Conservation (phyloP, 208 protist genomes). For the Leishmania braziliensis region DNA sequence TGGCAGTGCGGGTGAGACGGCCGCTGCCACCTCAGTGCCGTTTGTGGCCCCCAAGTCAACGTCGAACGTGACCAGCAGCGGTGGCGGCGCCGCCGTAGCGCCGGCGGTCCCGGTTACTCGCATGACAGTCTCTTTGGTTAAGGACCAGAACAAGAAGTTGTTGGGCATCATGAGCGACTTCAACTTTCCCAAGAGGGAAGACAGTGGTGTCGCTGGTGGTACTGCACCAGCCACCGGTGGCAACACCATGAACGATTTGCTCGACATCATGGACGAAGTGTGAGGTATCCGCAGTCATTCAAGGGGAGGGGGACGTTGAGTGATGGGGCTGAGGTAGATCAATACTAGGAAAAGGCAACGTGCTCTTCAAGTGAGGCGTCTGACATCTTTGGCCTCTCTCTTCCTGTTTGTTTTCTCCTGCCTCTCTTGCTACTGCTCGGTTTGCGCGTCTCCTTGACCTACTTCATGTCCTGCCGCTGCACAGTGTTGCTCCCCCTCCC, state of each 20-base stretch:
- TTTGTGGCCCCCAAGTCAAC: not conserved
- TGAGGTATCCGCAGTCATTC: conserved; percentile 15
- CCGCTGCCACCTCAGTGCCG: not conserved
- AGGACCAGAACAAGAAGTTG: conserved; percentile 57
- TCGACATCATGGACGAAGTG: conserved; percentile 89
- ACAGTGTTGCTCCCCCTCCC: not conserved
- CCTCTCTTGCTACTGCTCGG: not conserved
- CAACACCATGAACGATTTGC: conserved; percentile 39
- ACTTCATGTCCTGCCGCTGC: not conserved
- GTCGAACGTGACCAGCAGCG: not conserved
- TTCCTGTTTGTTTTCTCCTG: not conserved
- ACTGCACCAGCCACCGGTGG: not conserved
- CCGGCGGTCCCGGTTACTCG: conserved; percentile 28
- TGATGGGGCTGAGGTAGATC: not conserved
- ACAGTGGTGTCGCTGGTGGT: not conserved
- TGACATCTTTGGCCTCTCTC: not conserved
- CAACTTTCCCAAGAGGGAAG: not conserved
- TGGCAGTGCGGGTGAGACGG: not conserved
- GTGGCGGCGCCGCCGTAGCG: not conserved
- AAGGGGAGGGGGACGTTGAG: not conserved
- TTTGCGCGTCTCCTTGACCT: not conserved
- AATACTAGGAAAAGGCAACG: not conserved
- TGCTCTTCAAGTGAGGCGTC: not conserved
- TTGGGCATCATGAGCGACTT: conserved; percentile 59
- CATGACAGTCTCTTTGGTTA: conserved; percentile 42